Evolutionary conservation across 2,329 filamentous ascomycete species (phyloP).

Genomic region (Fusarium dimerum): DNA sequence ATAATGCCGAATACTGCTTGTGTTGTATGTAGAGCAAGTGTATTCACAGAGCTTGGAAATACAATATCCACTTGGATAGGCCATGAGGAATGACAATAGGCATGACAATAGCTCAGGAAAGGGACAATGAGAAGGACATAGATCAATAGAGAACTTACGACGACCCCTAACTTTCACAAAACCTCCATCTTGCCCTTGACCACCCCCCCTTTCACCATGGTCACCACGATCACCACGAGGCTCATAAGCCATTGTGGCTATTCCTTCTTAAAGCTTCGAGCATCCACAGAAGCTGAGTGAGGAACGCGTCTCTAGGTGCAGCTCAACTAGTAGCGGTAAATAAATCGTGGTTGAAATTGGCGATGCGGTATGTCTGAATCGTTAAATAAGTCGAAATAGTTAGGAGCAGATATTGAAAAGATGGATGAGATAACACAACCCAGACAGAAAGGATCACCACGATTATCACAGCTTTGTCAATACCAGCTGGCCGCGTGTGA

Average conservation of each 20-base stretch:
- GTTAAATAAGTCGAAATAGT: neutral
- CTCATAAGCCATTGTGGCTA: constrained; percentile 53
- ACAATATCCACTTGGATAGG: neutral
- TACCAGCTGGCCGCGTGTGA: constrained; percentile 12
- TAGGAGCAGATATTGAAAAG: neutral
- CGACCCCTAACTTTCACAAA: constrained; percentile 53
- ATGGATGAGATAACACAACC: constrained; percentile 1
- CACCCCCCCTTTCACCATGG: constrained; percentile 42
- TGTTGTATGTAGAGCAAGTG: neutral
- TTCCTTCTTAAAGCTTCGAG: constrained; percentile 19
- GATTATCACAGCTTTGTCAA: constrained; percentile 3
- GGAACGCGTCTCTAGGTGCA: constrained; percentile 18
- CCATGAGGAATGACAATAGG: neutral
- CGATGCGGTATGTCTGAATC: neutral
- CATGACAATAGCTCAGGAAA: neutral
- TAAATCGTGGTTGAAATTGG: neutral
- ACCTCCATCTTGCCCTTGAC: constrained; percentile 44
- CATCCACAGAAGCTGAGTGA: constrained; percentile 25
- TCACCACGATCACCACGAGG: constrained; percentile 46
- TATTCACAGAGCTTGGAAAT: neutral
- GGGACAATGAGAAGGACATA: neutral
- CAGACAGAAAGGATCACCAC: constrained; percentile 11
- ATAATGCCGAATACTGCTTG: no score
- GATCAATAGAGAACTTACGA: constrained; percentile 42
- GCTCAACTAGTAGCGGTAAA: neutral